Percentiles rank a stretch among this genome's conserved stretches.
Conservation (phyloP, 768 basidiomycete species). For the Neoboletus brunneissimus region DNA sequence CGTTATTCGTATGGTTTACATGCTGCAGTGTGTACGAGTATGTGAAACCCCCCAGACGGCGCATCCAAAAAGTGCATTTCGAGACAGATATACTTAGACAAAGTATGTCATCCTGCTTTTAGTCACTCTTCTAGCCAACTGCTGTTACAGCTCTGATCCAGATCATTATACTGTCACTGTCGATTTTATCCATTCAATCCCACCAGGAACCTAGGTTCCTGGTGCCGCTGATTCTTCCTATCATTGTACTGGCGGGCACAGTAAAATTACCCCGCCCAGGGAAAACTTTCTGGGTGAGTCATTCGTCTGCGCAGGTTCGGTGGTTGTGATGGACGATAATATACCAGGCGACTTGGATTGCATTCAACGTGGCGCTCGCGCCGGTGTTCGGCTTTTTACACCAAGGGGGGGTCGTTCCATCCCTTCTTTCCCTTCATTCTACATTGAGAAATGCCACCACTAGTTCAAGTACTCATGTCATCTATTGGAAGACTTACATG, state of each 20-base stretch:
- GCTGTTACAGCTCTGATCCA: slow-evolving; percentile 28
- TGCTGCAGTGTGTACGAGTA: slow-evolving; percentile 10
- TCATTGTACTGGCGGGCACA: slow-evolving; percentile 30
- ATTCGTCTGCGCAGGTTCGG: background rate
- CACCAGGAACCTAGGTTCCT: slow-evolving; percentile 43
- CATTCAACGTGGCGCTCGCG: slow-evolving; percentile 28
- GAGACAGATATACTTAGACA: slow-evolving; percentile 14
- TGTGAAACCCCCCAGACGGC: background rate
- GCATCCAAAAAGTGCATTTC: slow-evolving; percentile 6
- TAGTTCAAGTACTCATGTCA: slow-evolving; percentile 12
- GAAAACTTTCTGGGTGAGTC: slow-evolving; percentile 34
- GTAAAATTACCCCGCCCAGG: slow-evolving; percentile 27
- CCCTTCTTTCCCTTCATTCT: slow-evolving; percentile 34
- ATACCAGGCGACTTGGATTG: slow-evolving; percentile 28
- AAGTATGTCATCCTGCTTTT: slow-evolving; percentile 8
- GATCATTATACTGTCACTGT: slow-evolving; percentile 30
- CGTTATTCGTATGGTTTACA: slow-evolving; percentile 28
- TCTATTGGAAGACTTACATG: slow-evolving; percentile 43
- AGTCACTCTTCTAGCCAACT: background rate
- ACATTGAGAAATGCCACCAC: slow-evolving; percentile 8
- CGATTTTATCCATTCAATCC: slow-evolving; percentile 33
- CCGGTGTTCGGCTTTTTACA: slow-evolving; percentile 39
- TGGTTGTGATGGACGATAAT: background rate
- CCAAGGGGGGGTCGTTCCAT: slow-evolving; percentile 43
- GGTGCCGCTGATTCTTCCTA: slow-evolving; percentile 34